These are phyloP conservation scores for Solanum paucissectum DNA, from an alignment of 257 asterid species.

Conservation along the genomic window DNA sequence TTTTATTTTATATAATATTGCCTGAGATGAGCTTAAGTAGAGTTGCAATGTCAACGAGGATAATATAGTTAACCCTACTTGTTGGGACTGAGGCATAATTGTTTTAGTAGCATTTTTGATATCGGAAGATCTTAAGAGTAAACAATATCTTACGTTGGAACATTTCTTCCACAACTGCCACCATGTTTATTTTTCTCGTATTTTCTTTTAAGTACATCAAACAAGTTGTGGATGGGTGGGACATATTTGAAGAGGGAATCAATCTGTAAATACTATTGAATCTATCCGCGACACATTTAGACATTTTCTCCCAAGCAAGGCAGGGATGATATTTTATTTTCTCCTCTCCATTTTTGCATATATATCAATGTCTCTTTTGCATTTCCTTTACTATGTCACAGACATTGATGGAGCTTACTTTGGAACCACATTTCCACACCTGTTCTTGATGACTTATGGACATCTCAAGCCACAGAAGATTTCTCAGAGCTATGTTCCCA, in stretches of 20 bases:
- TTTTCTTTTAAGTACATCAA: not conserved
- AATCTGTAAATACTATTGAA: not conserved
- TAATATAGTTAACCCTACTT: not conserved
- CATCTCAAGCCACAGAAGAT: slow-evolving; percentile 36
- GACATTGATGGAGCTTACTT: slow-evolving; percentile 48
- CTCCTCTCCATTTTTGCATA: not conserved
- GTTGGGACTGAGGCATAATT: not conserved
- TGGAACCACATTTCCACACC: slow-evolving; percentile 47
- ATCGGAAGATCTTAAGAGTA: not conserved
- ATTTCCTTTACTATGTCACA: slow-evolving; percentile 12
- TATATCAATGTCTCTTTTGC: slow-evolving; percentile 3
- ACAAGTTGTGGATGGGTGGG: not conserved
- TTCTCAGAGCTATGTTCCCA: slow-evolving; percentile 33
- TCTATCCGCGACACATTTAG: not conserved
- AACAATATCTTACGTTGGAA: not conserved
- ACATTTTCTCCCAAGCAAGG: not conserved
- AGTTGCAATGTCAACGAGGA: not conserved
- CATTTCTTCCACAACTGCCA: not conserved
- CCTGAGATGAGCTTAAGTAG: not conserved
- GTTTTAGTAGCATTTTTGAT: not conserved
- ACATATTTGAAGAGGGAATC: not conserved
- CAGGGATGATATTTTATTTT: not conserved
- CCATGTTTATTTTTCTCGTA: not conserved
- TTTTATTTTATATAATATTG: not conserved
- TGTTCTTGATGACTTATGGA: slow-evolving; percentile 38